Conservation (phyloP, 495 filamentous ascomycete genomes). For the Alectoria sarmentosa region DNA sequence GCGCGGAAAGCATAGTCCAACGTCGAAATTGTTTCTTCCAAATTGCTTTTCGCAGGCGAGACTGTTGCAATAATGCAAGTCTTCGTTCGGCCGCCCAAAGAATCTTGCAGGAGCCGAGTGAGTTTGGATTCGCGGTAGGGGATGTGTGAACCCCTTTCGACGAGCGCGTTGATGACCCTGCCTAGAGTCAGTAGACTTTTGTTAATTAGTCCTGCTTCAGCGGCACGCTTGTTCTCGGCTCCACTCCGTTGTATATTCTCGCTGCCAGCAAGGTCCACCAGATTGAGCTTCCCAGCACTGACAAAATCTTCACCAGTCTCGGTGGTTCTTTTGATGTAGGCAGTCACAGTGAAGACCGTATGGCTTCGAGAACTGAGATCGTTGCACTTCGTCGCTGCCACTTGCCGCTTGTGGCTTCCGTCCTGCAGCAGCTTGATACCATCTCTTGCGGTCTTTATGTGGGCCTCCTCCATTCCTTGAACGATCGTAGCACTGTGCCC, state of each 20-base stretch:
- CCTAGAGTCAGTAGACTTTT: constrained; percentile 93
- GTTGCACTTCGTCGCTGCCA: constrained; percentile 97
- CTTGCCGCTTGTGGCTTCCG: constrained; percentile 88
- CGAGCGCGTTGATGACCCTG: constrained; percentile 94
- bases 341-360: constrained; percentile 92
- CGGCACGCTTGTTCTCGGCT: constrained; percentile 93
- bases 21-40: constrained; percentile 96
- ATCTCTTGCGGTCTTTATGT: constrained; percentile 75
- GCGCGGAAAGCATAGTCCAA: constrained; percentile 95
- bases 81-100: constrained; percentile 88
- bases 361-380: constrained; percentile 94
- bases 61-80: constrained; percentile 98
- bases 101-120: constrained; percentile 91
- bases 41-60: constrained; percentile 85
- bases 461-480: constrained; percentile 94
- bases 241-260: constrained; percentile 97
- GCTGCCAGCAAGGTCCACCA: constrained; percentile 93
- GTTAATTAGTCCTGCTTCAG: constrained; percentile 95
- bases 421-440: constrained; percentile 84
- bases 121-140: constrained; percentile 96
- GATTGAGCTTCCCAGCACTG: constrained; percentile 88
- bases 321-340: constrained; percentile 69
- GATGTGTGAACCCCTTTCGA: constrained; percentile 85
- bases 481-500: constrained; percentile 73
- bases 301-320: constrained; percentile 87